phyloP scores from a whole-genome alignment of 2,329 filamentous ascomycete genomes.

The Pezicula neosporulosa region DNA sequence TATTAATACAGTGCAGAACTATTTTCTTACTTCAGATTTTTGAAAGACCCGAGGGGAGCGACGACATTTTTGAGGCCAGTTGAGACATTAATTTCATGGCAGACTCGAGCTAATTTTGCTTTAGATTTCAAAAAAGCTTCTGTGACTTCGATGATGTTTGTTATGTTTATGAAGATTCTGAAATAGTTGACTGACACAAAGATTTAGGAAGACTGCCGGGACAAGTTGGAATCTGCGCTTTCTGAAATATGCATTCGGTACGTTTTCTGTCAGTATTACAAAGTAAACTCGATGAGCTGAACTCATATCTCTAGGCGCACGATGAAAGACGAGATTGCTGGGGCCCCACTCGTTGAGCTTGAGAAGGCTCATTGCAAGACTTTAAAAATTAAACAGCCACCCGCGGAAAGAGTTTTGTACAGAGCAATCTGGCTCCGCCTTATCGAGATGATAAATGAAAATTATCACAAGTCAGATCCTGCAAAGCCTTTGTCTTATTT shows the following conservation, averaged over 20 bases:
- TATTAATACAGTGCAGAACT: constrained; percentile 5
- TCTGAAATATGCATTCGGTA: not conserved
- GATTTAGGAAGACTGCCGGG: not conserved
- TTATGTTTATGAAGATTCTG: not conserved
- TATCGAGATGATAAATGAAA: not conserved
- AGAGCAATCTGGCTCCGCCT: not conserved
- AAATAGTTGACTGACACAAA: not conserved
- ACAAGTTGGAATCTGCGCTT: not conserved
- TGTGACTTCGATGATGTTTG: constrained; percentile 1
- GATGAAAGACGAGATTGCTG: not conserved
- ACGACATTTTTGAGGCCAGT: not conserved
- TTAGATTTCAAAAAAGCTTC: constrained; percentile 3
- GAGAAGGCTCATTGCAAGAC: not conserved
- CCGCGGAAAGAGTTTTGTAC: not conserved
- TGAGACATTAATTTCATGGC: not conserved
- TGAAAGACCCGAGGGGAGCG: not conserved
- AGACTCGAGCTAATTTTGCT: not conserved
- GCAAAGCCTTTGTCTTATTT: not conserved
- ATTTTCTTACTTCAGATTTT: constrained; percentile 12
- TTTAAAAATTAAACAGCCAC: not conserved
- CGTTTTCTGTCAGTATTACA: not conserved
- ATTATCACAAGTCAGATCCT: not conserved
- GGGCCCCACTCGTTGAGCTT: not conserved
- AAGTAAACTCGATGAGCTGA: not conserved
- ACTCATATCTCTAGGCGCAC: not conserved